Evolutionary conservation across 106 monocot genomes (phyloP), one percentile per base, ranked within the genome.

Genomic region (Dactylorhiza incarnata): DNA sequence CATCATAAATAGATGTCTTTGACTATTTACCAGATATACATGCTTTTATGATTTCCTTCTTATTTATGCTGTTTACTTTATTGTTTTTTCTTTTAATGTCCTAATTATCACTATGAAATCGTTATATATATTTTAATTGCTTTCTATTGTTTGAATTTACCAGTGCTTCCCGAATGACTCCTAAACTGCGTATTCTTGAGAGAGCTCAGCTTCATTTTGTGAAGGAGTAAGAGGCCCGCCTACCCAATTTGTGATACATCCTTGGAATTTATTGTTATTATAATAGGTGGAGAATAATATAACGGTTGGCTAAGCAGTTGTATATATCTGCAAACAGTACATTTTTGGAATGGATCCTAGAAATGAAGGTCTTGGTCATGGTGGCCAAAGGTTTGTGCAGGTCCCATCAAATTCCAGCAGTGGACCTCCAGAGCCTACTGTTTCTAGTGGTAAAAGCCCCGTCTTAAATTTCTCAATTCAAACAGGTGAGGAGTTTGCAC

Each of bases 401-500:
- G 78, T 71, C 25, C 73, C 79, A 58, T 79, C 87, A 50, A 48
- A 51, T 79, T 84, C 51, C 68, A 84, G 73, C 76, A 53, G 75
- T 69, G 79, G 82, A 50, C 77, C 73, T 86, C 63, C 75, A 24
- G 85, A 76, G 10, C 75, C 78, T 75, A 73, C 59, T 81, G 76
- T 50, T 53, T 77, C 84, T 45, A 68, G 73, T 79, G 67, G 79
- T 55, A 53, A 73, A 54, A 84, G 82, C 53, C 87, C 87, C 53
- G 82, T 84, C 12, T 72, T 89, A 48, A 95, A 95, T 79, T 95
- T 78, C 45, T 92, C 91, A 58, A 90, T 95, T 83, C 95, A 88
- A 73, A 95, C 95, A 44, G 95, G 95, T 19, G 95, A 95, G 81
- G 95, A 95, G 74, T 95, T 95, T 78, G 75, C 89, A 44, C 73